A percentile compares a stretch with the other conserved stretches of the same genome.
Evolutionary conservation across 148 eudicot species (phyloP).

Genomic region (Fallopia convolvulus): DNA sequence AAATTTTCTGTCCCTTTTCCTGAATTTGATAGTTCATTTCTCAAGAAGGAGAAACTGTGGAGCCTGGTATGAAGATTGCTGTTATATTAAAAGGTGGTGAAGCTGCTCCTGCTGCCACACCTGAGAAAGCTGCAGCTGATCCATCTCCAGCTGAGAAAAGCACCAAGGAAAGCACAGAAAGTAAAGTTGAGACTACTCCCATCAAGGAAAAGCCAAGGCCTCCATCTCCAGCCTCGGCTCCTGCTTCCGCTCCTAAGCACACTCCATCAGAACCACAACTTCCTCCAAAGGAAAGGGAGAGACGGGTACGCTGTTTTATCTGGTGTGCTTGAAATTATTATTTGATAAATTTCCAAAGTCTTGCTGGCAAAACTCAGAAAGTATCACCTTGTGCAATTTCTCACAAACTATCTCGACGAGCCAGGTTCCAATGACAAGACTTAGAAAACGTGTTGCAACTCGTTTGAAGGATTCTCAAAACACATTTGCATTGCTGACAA

Average conservation of each 20-base stretch:
- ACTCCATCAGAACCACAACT: constrained; percentile 81
- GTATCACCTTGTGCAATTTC: not conserved
- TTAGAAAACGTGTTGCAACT: constrained; percentile 87
- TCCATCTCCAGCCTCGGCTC: constrained; percentile 38
- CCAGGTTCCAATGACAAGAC: constrained; percentile 97
- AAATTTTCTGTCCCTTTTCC: not conserved
- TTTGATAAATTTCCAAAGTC: constrained; percentile 1
- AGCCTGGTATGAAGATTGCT: constrained; percentile 83
- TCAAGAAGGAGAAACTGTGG: constrained; percentile 93
- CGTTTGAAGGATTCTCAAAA: constrained; percentile 94
- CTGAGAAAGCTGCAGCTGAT: constrained; percentile 31
- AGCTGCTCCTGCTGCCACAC: constrained; percentile 49
- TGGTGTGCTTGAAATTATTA: not conserved
- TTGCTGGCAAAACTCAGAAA: not conserved
- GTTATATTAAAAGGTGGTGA: constrained; percentile 63
- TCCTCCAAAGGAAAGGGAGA: constrained; percentile 97
- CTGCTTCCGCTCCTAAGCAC: constrained; percentile 37
- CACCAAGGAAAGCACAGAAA: constrained; percentile 24
- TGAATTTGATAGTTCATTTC: constrained; percentile 47
- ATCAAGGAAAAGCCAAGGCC: constrained; percentile 35
- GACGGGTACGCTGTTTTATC: constrained; percentile 51
- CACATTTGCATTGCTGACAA: constrained; percentile 91
- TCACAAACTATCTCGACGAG: not conserved
- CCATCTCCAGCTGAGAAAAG: constrained; percentile 34
- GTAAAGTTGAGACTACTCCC: constrained; percentile 43